Evolutionary conservation across 345 rosid species (phyloP), one percentile per base, ranked within the genome.

Genomic region (Passiflora organensis): DNA sequence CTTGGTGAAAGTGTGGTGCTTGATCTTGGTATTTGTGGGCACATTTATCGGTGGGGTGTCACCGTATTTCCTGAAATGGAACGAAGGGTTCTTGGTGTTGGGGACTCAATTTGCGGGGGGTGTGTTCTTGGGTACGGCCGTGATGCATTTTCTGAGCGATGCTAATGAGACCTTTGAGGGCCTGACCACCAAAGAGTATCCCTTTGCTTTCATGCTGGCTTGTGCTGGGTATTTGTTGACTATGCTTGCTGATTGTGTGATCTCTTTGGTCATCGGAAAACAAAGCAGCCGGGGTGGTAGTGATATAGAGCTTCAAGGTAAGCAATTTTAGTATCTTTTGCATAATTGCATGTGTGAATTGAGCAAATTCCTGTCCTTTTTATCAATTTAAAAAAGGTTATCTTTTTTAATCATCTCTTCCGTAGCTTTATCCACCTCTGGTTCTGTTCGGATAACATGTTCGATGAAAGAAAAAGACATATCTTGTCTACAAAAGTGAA

Each of bases 71-170:
- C 65, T 91, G 51, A 82, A 78, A 50, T 80, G 97, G 97, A 87
- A 82, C 49, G 80, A 85, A 68, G 91, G 80, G 41, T 82, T 85
- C 52, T 51, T 85, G 67, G 81, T 87, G 28, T 16, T 85, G 43
- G 95, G 97, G 25, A 91, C 96, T 12, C 91, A 85, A 63, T 80
- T 87, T 60, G 89, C 95, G 6, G 82, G 91, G 2, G 95, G 96
- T 5, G 95, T 87, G 59, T 91, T 91, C 48, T 67, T 87, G n/a
- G 96, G 82, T 32, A 87, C 97, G 8, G 91, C 82, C 36, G 17
- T 82, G 82, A 87, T 91, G 95, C 96, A 88, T 60, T 91, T 87
- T 63, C 64, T 87, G 65, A 68, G 81, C 6, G 96, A 91, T 62
- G 82, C 96, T 4, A 79, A 82, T 48, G 82, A 85, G 63, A 85